Evolutionary conservation across 2,329 filamentous ascomycete species (phyloP).

Genomic region (Aspergillus terreus): DNA sequence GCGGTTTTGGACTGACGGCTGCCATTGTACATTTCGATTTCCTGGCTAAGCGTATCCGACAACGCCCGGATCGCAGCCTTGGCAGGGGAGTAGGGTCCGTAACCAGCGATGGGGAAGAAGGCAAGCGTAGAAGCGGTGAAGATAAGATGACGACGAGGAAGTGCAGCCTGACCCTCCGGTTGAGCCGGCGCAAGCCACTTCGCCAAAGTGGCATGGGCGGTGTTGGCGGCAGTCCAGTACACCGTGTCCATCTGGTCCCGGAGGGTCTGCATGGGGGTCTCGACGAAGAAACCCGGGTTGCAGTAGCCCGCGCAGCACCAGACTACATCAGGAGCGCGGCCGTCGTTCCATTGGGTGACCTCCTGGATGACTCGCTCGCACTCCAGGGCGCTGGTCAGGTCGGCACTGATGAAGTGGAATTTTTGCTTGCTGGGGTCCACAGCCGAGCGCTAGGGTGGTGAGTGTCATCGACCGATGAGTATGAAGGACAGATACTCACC

Average conservation of each 20-base stretch:
- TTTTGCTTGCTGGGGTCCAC: conserved; percentile 64
- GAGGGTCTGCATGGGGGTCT: conserved; percentile 64
- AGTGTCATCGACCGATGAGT: conserved; percentile 9
- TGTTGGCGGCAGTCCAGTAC: conserved; percentile 82
- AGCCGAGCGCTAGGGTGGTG: conserved; percentile 56
- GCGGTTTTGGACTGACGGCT: conserved; percentile 42
- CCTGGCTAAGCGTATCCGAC: conserved; percentile 77
- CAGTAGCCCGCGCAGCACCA: conserved; percentile 84
- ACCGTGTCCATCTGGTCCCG: conserved; percentile 86
- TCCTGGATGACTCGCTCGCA: conserved; percentile 67
- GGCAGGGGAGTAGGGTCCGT: conserved; percentile 75
- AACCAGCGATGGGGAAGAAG: conserved; percentile 75
- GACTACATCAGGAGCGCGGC: conserved; percentile 71
- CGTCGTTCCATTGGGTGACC: conserved; percentile 74
- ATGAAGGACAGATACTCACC: conserved; percentile 36
- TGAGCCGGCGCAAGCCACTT: conserved; percentile 61
- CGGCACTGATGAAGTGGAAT: conserved; percentile 80
- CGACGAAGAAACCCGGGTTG: conserved; percentile 71
- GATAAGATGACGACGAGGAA: conserved; percentile 66
- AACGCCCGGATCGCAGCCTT: conserved; percentile 83
- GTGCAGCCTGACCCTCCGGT: conserved; percentile 28
- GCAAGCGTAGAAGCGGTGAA: conserved; percentile 77
- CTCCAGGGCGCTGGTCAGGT: conserved; percentile 69
- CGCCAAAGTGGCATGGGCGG: conserved; percentile 73
- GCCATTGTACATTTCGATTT: conserved; percentile 80